Base-by-base conservation (phyloP, 352 stramenopile species). In the Globisporangium canariense region DNA sequence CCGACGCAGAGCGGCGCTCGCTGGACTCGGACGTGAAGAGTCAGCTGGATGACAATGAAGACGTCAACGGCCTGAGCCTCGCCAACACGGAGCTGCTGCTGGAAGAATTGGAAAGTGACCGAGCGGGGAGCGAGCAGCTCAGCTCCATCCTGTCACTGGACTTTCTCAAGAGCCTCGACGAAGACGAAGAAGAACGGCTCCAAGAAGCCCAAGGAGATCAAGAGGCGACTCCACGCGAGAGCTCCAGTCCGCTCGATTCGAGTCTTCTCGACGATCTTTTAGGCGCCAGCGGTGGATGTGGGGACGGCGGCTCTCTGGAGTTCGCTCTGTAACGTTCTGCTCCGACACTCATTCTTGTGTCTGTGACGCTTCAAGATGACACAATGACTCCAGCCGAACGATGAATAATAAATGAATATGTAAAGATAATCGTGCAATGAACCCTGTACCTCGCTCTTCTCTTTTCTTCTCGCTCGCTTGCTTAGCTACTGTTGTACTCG, bases 401-500 rank as follows among this genome's bases (percentile, higher is more conserved):
- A 43, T 58, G 6, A 58, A 16, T 28, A 58, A 25, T 51, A 60
- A n/a, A 50, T 51, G 36, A 52, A 28, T 28, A 28, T 28, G 25
- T 52, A 54, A 62, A 52, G 25, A 34, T 41, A 45, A 40, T 30
- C 40, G 36, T 34, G 10, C 47, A 52, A 53, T 36, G 7, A 36
- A 40, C 13, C 20, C 18, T 25, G 28, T 32, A 54, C 18, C 9
- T 20, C 28, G 16, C 22, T 8, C 4, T 22, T 40, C 8, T 25
- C 16, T 20, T 32, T 8, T 13, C 10, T 22, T 43, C 28, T 32
- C 18, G 25, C 16, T 10, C 9, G 2, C 9, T 41, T 53, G 18
- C 38, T 67, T 20, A 73, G n/a, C 63, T 68, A 52, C 63, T 73
- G 58, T 38, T 66, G 57, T 66, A 66, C 45, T 62, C 66, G 25